Evolutionary conservation across 2,329 filamentous ascomycete species (phyloP).

Genomic region (Daldinia sp.): DNA sequence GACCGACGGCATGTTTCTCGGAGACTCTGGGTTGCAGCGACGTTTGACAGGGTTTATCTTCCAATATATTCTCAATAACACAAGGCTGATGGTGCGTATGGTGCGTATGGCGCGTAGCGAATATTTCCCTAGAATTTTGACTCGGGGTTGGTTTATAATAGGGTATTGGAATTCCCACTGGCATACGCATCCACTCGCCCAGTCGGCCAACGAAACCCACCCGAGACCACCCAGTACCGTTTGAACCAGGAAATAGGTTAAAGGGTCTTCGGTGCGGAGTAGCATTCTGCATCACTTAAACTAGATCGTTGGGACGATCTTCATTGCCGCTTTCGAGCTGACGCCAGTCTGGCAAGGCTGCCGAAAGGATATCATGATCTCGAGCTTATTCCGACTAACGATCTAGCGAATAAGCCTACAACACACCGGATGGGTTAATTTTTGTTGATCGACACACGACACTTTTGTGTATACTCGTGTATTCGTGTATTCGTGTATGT

Average conservation of each 20-base stretch:
- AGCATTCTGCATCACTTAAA: constrained; percentile 24
- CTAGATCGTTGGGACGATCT: constrained; percentile 36
- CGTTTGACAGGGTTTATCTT: background rate
- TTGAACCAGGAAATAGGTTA: constrained; percentile 14
- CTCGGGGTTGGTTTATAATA: constrained; percentile 18
- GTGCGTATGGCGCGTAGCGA: constrained; percentile 7
- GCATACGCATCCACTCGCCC: background rate
- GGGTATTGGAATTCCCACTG: background rate
- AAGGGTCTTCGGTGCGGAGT: constrained; percentile 18
- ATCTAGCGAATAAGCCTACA: background rate
- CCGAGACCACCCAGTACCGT: constrained; percentile 11
- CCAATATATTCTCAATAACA: constrained; percentile 18
- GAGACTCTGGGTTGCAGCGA: constrained; percentile 2
- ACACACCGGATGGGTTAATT: background rate
- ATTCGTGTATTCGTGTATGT: background rate
- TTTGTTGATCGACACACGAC: constrained; percentile 15
- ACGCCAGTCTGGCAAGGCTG: constrained; percentile 35
- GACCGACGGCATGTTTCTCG: constrained; percentile 1
- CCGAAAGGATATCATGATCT: constrained; percentile 2
- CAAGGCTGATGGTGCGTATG: constrained; percentile 24
- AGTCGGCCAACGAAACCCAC: constrained; percentile 4
- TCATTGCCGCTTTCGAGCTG: constrained; percentile 28
- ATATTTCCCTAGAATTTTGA: constrained; percentile 21
- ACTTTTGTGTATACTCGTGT: no score
- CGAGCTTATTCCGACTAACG: constrained; percentile 4